These are phyloP conservation scores for Rhizopus sp. DNA, from an alignment of 371 early-diverging fungal genomes.

Conservation along the genomic window DNA sequence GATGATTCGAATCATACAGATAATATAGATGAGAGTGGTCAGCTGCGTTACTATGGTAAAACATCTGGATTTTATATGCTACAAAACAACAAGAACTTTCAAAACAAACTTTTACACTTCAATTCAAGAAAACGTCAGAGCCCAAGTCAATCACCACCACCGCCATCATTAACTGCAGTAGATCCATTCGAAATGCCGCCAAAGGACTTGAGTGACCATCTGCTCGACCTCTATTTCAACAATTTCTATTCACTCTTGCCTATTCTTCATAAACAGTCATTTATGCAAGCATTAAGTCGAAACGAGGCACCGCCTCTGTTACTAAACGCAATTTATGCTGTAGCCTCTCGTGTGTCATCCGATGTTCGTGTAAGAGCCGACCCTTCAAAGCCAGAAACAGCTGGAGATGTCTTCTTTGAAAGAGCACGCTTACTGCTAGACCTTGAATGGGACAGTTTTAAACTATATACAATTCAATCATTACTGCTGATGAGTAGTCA, in stretches of 20 bases:
- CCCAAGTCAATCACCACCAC: background rate
- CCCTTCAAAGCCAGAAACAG: constrained; percentile 40
- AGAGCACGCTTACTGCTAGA: constrained; percentile 44
- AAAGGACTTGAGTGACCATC: constrained; percentile 60
- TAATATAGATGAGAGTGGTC: constrained; percentile 46
- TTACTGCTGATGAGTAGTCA: constrained; percentile 49
- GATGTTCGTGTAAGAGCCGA: constrained; percentile 42
- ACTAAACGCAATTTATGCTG: constrained; percentile 48
- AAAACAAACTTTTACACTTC: constrained; percentile 39
- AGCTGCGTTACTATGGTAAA: constrained; percentile 49
- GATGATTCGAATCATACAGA: constrained; percentile 11
- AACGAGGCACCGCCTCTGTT: constrained; percentile 43
- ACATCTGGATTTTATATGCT: constrained; percentile 54
- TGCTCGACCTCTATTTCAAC: constrained; percentile 68
- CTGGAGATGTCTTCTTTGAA: constrained; percentile 51
- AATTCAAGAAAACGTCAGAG: constrained; percentile 24
- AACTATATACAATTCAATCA: constrained; percentile 44
- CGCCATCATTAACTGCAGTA: constrained; percentile 21
- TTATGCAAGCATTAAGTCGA: constrained; percentile 47
- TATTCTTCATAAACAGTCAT: constrained; percentile 66
- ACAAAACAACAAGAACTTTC: constrained; percentile 37
- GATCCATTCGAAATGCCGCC: constrained; percentile 59
- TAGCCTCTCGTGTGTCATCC: constrained; percentile 46
- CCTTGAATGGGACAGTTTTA: constrained; percentile 44
- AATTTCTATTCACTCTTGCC: constrained; percentile 71